Conservation (phyloP, 1,139 yeast species). For the Chernovozyma sophiae-reginae region DNA sequence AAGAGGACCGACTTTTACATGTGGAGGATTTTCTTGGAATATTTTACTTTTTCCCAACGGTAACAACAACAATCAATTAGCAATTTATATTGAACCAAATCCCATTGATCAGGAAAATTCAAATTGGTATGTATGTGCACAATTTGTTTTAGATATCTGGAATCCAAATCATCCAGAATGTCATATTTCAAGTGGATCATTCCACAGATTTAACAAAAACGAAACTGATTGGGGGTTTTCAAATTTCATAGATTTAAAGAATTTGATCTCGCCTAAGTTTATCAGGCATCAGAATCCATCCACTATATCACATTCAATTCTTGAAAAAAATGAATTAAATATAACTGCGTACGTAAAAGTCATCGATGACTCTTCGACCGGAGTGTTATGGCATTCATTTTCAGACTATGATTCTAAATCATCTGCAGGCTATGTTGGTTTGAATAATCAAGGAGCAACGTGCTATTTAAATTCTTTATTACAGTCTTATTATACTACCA, state of each 20-base stretch:
- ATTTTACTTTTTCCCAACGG: constrained; percentile 77
- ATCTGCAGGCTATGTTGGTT: constrained; percentile 87
- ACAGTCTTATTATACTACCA: constrained; percentile 87
- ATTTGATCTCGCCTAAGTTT: constrained; percentile 21
- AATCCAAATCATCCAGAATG: constrained; percentile 68
- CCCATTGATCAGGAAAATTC: constrained; percentile 39
- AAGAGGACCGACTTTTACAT: constrained; percentile 51
- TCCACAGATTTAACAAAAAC: constrained; percentile 69
- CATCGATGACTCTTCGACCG: constrained; percentile 82
- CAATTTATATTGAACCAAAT: constrained; percentile 63
- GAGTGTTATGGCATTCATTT: constrained; percentile 90
- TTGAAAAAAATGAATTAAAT: constrained; percentile 58
- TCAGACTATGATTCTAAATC: constrained; percentile 81
- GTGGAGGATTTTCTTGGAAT: constrained; percentile 74
- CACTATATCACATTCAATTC: constrained; percentile 22
- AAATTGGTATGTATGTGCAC: constrained; percentile 85
- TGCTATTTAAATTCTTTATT: constrained; percentile 89
- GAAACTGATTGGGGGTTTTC: constrained; percentile 98
- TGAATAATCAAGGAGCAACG: constrained; percentile 96
- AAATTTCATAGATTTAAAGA: constrained; percentile 60
- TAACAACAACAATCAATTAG: constrained; percentile 46
- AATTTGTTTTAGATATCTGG: constrained; percentile 83
- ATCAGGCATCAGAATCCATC: constrained; percentile 2
- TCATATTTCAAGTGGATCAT: constrained; percentile 63
- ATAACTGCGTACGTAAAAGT: constrained; percentile 75